phyloP scores from a whole-genome alignment of 176 grass and related monocot species.

The Olyra latifolia region DNA sequence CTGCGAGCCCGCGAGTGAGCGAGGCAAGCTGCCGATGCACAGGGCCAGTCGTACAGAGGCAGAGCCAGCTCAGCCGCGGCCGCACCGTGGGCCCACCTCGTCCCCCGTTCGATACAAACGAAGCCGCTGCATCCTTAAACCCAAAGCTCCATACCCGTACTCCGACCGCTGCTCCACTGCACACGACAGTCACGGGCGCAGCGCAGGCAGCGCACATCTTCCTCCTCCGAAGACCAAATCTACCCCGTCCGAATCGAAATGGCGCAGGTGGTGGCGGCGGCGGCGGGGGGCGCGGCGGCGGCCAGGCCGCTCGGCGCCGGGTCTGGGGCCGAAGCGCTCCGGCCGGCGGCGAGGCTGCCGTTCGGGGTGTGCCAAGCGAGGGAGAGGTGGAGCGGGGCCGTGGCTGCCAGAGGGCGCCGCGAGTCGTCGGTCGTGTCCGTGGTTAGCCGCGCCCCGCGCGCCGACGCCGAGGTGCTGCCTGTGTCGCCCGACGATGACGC shows the following conservation, averaged over 20 bases:
- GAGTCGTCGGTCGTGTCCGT: slow-evolving; percentile 46
- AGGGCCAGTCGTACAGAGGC: neutral
- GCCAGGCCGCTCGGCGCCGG: slow-evolving; percentile 25
- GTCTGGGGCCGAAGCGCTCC: slow-evolving; percentile 34
- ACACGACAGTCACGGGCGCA: too few relatives aligned
- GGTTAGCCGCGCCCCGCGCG: slow-evolving; percentile 58
- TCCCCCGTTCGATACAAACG: slow-evolving; percentile 38
- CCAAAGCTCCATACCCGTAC: slow-evolving; percentile 51
- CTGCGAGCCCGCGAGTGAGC: neutral
- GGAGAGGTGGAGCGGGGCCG: slow-evolving; percentile 35
- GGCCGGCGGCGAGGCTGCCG: slow-evolving; percentile 33
- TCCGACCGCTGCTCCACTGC: neutral
- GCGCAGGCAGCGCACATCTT: too few relatives aligned
- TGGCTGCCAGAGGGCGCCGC: slow-evolving; percentile 36
- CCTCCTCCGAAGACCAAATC: slow-evolving; percentile 3
- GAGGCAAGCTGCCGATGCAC: neutral
- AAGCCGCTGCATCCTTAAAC: slow-evolving; percentile 42
- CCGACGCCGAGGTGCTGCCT: slow-evolving; percentile 53
- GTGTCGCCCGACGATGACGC: slow-evolving; percentile 63
- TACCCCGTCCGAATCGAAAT: slow-evolving; percentile 23
- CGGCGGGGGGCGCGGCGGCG: slow-evolving; percentile 16
- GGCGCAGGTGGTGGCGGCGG: slow-evolving; percentile 67
- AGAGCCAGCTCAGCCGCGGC: slow-evolving; percentile 18
- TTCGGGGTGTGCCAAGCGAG: slow-evolving; percentile 29
- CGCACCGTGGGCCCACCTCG: neutral